Base-by-base conservation (phyloP, 1,139 yeast species). In the Diutina scorzettiae region DNA sequence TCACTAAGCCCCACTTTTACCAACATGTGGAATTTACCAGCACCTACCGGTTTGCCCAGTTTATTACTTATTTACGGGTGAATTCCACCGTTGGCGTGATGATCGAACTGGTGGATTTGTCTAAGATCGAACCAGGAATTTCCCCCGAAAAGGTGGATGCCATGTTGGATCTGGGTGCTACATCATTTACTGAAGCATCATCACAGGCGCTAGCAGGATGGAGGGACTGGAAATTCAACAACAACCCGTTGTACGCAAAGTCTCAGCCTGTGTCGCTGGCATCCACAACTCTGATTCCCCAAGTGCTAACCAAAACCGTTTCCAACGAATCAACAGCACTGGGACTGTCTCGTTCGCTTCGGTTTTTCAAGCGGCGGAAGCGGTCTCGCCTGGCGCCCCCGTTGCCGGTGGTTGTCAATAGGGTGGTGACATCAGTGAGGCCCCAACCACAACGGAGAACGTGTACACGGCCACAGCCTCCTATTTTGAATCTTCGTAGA, bases 221-320 rank as follows among this genome's bases (percentile, higher is more conserved):
- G 95, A 69, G 95, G 53, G 95, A 85, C 57, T 83, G 95, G 94
- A 80, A 83, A 52, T 79, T 71, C 51, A 70, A 81, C 47, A 73
- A 71, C 40, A 86, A 81, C 55, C 84, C 89, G 1, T 56, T 82
- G 24, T 82, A 81, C 55, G 55, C 69, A 1, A 49, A 59, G 21
- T 63, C 58, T 9, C 25, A 23, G 44, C 47, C 53, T 6, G 17
- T 28, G 18, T 18, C 31, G 18, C 14, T 28, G 17, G 31, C 31
- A 9, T 18, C 31, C 9, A 9, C 31, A 17, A 9, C 23, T 9
- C 30, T 37, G 40, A 17, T 19, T 7, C 40, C 20, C 37, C 37
- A 32, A 9, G 17, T 11, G 20, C 30, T 53, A 58, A 1, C 50
- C 55, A 3, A 42, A 40, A 7, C 47, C 46, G 12, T 34, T 5